A percentile compares a stretch with the other conserved stretches of the same genome.
Conservation (phyloP, 2,329 filamentous ascomycete genomes). For the Aspergillus tamarii region DNA sequence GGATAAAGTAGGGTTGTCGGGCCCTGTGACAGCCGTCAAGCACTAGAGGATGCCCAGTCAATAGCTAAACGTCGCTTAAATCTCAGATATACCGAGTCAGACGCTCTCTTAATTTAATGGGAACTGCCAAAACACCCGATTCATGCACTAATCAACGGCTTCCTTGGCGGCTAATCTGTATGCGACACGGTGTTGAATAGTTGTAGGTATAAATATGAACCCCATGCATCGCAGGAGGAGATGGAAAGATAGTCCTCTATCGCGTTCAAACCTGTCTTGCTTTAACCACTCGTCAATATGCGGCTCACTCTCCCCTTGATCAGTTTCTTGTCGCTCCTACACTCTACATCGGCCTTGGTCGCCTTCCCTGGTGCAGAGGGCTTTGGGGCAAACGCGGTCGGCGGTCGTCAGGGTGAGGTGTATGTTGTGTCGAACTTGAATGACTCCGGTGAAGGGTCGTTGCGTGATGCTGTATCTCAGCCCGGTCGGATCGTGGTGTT, state of each 20-base stretch:
- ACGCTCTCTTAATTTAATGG: neutral
- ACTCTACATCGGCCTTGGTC: constrained; percentile 22
- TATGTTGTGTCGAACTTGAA: constrained; percentile 55
- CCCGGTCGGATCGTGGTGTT: constrained; percentile 56
- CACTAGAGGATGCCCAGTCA: neutral
- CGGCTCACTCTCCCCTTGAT: constrained; percentile 6
- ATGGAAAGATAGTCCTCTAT: neutral
- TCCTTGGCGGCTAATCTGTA: constrained; percentile 2
- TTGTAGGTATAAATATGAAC: neutral
- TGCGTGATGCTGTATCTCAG: constrained; percentile 55
- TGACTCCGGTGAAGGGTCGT: constrained; percentile 53
- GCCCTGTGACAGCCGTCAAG: neutral
- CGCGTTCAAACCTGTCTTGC: neutral
- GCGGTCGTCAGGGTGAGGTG: constrained; percentile 51
- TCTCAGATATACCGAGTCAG: neutral
- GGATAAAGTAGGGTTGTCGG: neutral
- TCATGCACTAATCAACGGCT: constrained; percentile 2
- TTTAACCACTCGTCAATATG: constrained; percentile 5
- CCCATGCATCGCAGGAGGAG: neutral
- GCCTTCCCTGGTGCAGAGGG: constrained; percentile 58
- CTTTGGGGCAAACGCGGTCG: constrained; percentile 52
- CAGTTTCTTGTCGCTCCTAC: constrained; percentile 14
- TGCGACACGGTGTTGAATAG: neutral
- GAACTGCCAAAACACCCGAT: neutral
- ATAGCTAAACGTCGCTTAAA: neutral